Base-by-base conservation (phyloP, 1,284 basidiomycete species). In the Pyrrhoderma noxium region DNA sequence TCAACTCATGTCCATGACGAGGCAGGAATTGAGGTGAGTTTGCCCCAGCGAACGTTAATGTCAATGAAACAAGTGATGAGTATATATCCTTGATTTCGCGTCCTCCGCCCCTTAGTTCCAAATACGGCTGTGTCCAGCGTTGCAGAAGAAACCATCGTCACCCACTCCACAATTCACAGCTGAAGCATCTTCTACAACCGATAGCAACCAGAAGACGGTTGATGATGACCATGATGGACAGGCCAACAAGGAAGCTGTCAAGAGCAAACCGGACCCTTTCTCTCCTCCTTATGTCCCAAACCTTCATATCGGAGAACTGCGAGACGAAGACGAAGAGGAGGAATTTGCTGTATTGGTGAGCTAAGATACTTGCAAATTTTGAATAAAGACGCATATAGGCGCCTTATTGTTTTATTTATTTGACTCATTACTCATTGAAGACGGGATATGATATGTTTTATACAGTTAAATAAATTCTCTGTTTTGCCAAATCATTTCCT, bases 401-500 rank as follows among this genome's bases (percentile, higher is more conserved):
- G n/a, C n/a, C n/a, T n/a, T n/a, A n/a, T n/a, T n/a, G n/a, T n/a
- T n/a, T n/a, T n/a, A n/a, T n/a, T n/a, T n/a, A n/a, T 56, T 13
- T 37, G 47, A 18, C 46, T 31, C 27, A 11, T 23, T 8, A 3
- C 11, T 27, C 22, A 21, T 35, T 43, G 37, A 43, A 38, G 43
- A 21, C 38, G 40, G 44, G 53, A 34, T 8, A 14, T 39, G n/a
- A 54, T 21, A 4, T n/a, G 18, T 18, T 11, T 9, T 37, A 16
- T 35, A 9, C 52, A 91, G 89, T 66, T 92, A 59, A 92, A 91
- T 68, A 91, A 90, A 63, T 94, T 79, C 64, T 82, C 88, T n/a
- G 77, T 93, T 8, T 75, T 89, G 14, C 82, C 83, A 0, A 72
- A 82, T 45, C 91, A 95, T 64, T 89, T 93, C 61, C 70, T 94